Percentiles rank a stretch among this genome's conserved stretches.
Evolutionary conservation across 2,329 filamentous ascomycete genomes (phyloP).

Genomic region (Fusarium palustre): DNA sequence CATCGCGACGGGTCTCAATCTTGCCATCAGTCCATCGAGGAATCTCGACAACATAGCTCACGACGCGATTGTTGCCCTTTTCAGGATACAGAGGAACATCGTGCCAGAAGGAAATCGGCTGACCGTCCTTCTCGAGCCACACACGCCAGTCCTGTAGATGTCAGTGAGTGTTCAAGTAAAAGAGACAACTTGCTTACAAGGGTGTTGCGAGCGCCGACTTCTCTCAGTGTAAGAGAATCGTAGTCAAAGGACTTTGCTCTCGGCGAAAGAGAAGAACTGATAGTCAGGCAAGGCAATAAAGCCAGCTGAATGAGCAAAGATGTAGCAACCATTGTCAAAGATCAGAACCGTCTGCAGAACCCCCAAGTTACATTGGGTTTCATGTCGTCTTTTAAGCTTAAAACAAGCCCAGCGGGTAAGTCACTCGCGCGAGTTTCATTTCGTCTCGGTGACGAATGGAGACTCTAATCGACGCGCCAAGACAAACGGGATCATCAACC

Average conservation of each 20-base stretch:
- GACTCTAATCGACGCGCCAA: conserved; percentile 6
- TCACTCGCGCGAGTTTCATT: conserved; percentile 28
- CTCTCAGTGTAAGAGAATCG: conserved; percentile 48
- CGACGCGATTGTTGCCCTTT: conserved; percentile 49
- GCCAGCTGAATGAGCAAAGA: conserved; percentile 36
- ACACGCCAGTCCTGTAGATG: conserved; percentile 54
- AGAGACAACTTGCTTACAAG: conserved; percentile 40
- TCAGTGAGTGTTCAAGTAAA: not conserved
- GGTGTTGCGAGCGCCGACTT: conserved; percentile 55
- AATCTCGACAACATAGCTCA: conserved; percentile 57
- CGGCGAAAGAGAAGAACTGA: conserved; percentile 27
- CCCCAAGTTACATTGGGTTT: conserved; percentile 12
- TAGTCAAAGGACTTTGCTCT: conserved; percentile 43
- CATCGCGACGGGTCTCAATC: conserved; percentile 55
- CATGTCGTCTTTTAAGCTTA: conserved; percentile 33
- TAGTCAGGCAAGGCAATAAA: conserved; percentile 33
- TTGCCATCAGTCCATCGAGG: conserved; percentile 57
- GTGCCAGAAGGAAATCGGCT: conserved; percentile 57
- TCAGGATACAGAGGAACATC: conserved; percentile 56
- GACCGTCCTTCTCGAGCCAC: conserved; percentile 55
- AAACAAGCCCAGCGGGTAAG: conserved; percentile 13
- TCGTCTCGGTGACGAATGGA: conserved; percentile 40
- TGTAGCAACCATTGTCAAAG: conserved; percentile 31
- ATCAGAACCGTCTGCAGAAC: not conserved
- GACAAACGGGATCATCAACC: conserved; percentile 11